Evolutionary conservation across 2,329 filamentous ascomycete species (phyloP), one percentile per base, ranked within the genome.

Genomic region (Alternaria consortialis): DNA sequence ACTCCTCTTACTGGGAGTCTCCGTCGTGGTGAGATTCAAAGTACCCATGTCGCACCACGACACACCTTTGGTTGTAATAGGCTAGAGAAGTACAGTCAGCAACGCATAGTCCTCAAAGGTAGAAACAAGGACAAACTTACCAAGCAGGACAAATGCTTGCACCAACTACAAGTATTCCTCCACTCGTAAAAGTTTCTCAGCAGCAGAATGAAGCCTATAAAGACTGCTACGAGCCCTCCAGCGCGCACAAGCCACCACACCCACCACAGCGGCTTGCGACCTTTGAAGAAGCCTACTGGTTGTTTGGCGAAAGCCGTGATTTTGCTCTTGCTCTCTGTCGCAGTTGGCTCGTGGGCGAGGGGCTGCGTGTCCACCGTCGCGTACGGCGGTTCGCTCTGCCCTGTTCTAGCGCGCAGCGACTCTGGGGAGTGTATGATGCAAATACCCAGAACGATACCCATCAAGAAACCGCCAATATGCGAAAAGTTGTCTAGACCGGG

Each of bases 401-500:
- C 91, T 58, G 94, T 91, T 44, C 90, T 88, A 60, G 89, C 85
- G 34, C 93, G 88, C 20, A 97, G 84, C 2, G 88, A 85, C 65
- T 93, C 91, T 2, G 95, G 95, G 4, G 94, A 97, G 75, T 94
- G 93, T 63, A 99, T 84, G 29, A 99, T 85, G 64, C 90, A 96
- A 53, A 98, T 85, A 12, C 95, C 95, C 1, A 97, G 86, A 0
- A 90, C 90, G 7, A 99, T 81, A 1, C 95, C 95, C 88, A 97
- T 97, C 52, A 97, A 80, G 78, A 98, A 97, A 2, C 95, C 95
- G 56, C 95, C 95, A 64, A 99, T 97, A 70, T 99, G 95, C 15
- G 92, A 92, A 79, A 98, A 99, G 79, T 99, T 99, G 83, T 99
- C 95, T 47, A 99, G 81, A 8, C 94, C 94, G 0, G 95, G 95